phyloP scores from a whole-genome alignment of 345 rosid species.

The Citrus maxima region DNA sequence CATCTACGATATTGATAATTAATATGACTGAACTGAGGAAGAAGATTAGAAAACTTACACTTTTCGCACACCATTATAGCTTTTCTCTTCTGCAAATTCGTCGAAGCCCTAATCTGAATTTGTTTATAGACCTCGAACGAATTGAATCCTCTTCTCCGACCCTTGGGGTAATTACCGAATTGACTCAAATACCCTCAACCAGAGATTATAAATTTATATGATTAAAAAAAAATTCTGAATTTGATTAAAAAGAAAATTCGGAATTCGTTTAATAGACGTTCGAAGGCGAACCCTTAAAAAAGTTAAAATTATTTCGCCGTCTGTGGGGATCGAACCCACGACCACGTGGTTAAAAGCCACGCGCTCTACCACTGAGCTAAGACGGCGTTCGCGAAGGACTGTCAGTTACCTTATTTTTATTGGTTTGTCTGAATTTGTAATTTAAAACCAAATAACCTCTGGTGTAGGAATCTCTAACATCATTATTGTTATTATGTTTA shows the following conservation, averaged over 20 bases:
- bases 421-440: rapidly evolving
- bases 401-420: rapidly evolving
- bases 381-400: not conserved
- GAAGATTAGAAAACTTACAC: constrained; percentile 40
- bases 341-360: constrained; percentile 72
- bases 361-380: constrained; percentile 81
- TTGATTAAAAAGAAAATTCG: too few species aligned
- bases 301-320: constrained; percentile 18
- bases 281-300: too few species aligned
- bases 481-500: too few species aligned
- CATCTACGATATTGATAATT: not conserved
- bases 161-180: not conserved
- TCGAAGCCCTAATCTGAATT: constrained; percentile 27
- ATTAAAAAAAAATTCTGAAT: too few species aligned
- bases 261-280: too few species aligned
- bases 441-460: too few species aligned
- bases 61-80: constrained; percentile 86
- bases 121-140: not conserved
- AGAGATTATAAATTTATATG: too few species aligned
- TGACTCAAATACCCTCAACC: constrained; percentile 1
- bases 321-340: constrained; percentile 73
- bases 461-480: rapidly evolving
- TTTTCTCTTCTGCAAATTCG: not conserved
- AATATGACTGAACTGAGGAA: not conserved
- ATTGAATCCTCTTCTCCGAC: too few species aligned